Evolutionary conservation across 495 filamentous ascomycete species (phyloP), one percentile per base, ranked within the genome.

Genomic region (Neurospora sp.): DNA sequence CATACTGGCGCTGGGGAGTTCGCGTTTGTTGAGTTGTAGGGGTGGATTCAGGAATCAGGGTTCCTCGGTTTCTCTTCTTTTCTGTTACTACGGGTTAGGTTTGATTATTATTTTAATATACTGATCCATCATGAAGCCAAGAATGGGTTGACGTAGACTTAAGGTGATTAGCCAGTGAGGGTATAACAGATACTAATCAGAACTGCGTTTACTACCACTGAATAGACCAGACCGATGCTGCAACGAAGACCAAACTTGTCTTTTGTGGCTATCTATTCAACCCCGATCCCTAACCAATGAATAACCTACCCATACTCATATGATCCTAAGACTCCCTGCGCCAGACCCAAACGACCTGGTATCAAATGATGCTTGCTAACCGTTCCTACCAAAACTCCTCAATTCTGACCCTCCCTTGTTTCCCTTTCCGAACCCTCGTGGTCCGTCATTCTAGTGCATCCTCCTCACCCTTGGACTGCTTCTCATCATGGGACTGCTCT

Each of bases 391-490:
- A 28, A 31, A 66, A 34, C 54, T 34, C 54, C 15, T 17, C 28
- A 34, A 8, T 9, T 66, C 5, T 34, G 2, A 66, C 3, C 28
- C 19, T 59, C 5, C 11, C 15, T 34, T 19, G 28, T 36, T 34
- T 36, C 31, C 13, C 15, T 66, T 66, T 66, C 15, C 31, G 54
- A 66, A 66, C 54, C 54, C 19, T 34, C 6, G 1, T 31, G 54
- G 5, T 9, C 15, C 4, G 9, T 21, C 8, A 71, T 5, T 40
- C 54, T 21, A 38, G 39, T 77, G 73, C 54, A 77, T 75, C 34
- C 81, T 77, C 54, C 74, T 77, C 7, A 82, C 66, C 0, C 80
- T 77, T 54, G 86, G 85, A 76, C 86, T 88, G 54, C 83, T 85
- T 19, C 78, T 83, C 24, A 85, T 73, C 40, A 83, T 76, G 70